These are phyloP conservation scores for Narthecium ossifragum DNA, from an alignment of 106 monocot genomes.

Conservation along the genomic window DNA sequence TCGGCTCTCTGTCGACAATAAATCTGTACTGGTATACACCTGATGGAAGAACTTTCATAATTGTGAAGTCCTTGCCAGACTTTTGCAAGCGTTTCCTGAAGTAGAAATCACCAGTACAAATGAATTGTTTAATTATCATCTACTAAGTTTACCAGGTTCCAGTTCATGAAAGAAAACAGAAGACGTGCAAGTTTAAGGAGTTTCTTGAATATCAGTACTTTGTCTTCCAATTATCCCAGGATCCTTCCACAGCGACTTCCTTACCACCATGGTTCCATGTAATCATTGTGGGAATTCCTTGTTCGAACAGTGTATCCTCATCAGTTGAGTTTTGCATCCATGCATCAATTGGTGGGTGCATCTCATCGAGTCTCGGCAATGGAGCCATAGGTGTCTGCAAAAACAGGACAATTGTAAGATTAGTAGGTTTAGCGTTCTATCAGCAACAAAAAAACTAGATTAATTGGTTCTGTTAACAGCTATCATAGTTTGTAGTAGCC, in stretches of 20 bases:
- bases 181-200: background rate
- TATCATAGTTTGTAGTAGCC: too few species aligned
- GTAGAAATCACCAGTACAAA: background rate
- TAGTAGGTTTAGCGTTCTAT: too few species aligned
- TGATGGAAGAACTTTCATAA: constrained; percentile 63
- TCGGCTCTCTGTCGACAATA: constrained; percentile 57
- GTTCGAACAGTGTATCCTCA: constrained; percentile 13
- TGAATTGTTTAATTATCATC: background rate
- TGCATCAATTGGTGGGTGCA: background rate
- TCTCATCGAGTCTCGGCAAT: constrained; percentile 22
- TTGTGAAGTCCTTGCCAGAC: constrained; percentile 54
- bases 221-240: constrained; percentile 67
- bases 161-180: too few species aligned
- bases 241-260: constrained; percentile 55
- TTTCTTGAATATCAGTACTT: constrained; percentile 18
- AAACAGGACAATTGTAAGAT: background rate
- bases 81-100: constrained; percentile 43
- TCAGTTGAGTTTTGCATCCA: constrained; percentile 10
- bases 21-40: constrained; percentile 62
- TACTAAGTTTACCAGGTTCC: background rate
- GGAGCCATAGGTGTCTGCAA: constrained; percentile 32
- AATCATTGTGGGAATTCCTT: constrained; percentile 58
- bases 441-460: too few species aligned
- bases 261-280: constrained; percentile 67
- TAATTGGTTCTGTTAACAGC: too few species aligned